phyloP scores from a whole-genome alignment of 2,329 filamentous ascomycete species.

The Diaporthe ampelina region DNA sequence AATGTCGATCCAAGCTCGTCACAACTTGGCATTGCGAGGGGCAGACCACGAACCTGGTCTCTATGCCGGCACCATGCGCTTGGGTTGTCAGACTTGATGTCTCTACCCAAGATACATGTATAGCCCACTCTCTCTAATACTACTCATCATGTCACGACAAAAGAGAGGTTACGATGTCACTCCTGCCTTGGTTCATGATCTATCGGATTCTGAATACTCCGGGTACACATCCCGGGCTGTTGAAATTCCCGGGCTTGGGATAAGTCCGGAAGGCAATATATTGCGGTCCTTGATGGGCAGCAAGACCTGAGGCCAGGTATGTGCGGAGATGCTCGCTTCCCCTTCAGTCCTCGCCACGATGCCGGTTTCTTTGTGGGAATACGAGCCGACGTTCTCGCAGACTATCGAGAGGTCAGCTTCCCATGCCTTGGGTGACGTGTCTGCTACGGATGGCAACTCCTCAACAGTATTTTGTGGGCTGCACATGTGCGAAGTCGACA shows the following conservation, averaged over 20 bases:
- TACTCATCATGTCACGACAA: background rate
- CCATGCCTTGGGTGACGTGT: background rate
- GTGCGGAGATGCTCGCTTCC: background rate
- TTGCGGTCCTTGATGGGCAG: background rate
- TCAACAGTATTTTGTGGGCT: background rate
- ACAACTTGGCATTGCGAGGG: background rate
- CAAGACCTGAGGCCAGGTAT: background rate
- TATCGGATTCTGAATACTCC: background rate
- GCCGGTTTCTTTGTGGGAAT: background rate
- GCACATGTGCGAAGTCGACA: background rate
- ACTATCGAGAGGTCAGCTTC: background rate
- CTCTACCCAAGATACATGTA: background rate
- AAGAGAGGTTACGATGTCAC: background rate
- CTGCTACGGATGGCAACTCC: slow-evolving; percentile 11
- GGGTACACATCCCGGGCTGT: background rate
- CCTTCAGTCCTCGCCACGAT: background rate
- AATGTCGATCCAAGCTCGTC: background rate
- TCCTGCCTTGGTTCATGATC: background rate
- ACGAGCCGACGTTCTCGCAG: background rate
- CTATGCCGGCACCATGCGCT: background rate
- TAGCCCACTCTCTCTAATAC: background rate
- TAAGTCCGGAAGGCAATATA: too few relatives aligned
- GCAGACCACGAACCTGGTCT: background rate
- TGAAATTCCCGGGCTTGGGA: too few relatives aligned
- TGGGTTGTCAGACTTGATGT: background rate